Percentiles rank a stretch among this genome's conserved stretches.
These are phyloP conservation scores for Hibiscus tridactylites DNA, from an alignment of 345 rosid genomes.

Conservation along the genomic window DNA sequence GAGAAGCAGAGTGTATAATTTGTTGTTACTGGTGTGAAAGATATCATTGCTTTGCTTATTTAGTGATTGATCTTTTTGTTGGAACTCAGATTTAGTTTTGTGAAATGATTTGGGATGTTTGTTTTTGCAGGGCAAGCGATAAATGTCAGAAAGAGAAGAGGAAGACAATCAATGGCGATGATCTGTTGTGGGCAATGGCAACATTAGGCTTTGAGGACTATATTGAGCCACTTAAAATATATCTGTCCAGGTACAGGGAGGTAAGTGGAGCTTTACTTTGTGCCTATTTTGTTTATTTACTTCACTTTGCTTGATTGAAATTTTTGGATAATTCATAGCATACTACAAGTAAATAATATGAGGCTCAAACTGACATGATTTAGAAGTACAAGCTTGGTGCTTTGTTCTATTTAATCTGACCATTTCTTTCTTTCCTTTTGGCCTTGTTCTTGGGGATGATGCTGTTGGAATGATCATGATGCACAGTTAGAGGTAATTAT, in stretches of 20 bases:
- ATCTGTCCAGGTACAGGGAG: slow-evolving; percentile 62
- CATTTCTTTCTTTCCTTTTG: neutral
- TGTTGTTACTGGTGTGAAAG: neutral
- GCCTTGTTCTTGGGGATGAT: neutral
- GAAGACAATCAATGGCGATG: slow-evolving; percentile 73
- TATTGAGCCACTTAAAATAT: slow-evolving; percentile 53
- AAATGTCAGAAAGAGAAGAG: slow-evolving; percentile 69
- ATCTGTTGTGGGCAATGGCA: slow-evolving; percentile 76
- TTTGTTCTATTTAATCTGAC: neutral
- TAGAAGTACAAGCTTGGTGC: neutral
- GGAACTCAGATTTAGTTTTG: neutral
- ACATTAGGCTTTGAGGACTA: slow-evolving; percentile 70
- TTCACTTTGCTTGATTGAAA: neutral
- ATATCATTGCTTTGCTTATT: neutral
- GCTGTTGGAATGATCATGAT: neutral
- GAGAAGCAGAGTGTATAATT: neutral
- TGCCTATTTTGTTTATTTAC: neutral
- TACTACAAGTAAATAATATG: neutral
- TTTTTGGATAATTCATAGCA: neutral
- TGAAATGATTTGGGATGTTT: slow-evolving; percentile 3
- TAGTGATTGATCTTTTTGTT: neutral
- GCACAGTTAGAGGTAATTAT: slow-evolving; percentile 60
- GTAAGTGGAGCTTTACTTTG: slow-evolving; percentile 11
- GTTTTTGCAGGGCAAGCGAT: slow-evolving; percentile 47
- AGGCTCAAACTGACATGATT: neutral